phyloP scores from a whole-genome alignment of 768 basidiomycete genomes.

The Mycena galericulata region DNA sequence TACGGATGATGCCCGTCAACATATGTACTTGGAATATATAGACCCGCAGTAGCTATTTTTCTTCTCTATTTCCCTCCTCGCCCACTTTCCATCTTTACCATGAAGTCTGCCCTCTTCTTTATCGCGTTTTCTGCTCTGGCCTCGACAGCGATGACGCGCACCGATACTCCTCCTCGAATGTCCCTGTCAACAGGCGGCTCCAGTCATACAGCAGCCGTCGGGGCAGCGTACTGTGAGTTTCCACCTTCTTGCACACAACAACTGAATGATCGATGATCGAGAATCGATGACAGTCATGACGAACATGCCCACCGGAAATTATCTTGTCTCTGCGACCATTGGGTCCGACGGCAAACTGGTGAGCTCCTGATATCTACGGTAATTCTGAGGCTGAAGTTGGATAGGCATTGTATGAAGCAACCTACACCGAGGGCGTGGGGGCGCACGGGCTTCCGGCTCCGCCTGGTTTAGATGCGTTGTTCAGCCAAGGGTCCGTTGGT shows the following conservation, averaged over 20 bases:
- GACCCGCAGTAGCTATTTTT: neutral
- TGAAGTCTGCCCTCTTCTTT: conserved; percentile 11
- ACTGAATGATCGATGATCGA: neutral
- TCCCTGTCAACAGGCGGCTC: conserved; percentile 1
- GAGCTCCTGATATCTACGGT: conserved; percentile 48
- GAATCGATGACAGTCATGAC: conserved; percentile 46
- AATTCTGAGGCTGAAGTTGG: neutral
- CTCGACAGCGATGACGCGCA: conserved; percentile 5
- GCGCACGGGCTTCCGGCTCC: conserved; percentile 33
- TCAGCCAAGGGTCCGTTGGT: conserved; percentile 43
- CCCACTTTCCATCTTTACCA: neutral
- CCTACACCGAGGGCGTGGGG: conserved; percentile 35
- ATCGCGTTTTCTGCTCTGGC: neutral
- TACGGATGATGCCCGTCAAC: no score
- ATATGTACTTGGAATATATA: no score
- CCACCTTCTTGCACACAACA: neutral
- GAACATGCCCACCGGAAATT: conserved; percentile 52
- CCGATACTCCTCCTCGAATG: neutral
- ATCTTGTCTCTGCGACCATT: conserved; percentile 46
- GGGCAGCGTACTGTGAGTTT: conserved; percentile 31
- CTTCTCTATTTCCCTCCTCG: neutral
- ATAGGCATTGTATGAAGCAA: conserved; percentile 34
- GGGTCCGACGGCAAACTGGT: conserved; percentile 46
- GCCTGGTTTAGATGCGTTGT: conserved; percentile 40
- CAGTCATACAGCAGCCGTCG: neutral